Base-by-base conservation (phyloP, 164 flowering plant species). In the Echeveria elegans region DNA sequence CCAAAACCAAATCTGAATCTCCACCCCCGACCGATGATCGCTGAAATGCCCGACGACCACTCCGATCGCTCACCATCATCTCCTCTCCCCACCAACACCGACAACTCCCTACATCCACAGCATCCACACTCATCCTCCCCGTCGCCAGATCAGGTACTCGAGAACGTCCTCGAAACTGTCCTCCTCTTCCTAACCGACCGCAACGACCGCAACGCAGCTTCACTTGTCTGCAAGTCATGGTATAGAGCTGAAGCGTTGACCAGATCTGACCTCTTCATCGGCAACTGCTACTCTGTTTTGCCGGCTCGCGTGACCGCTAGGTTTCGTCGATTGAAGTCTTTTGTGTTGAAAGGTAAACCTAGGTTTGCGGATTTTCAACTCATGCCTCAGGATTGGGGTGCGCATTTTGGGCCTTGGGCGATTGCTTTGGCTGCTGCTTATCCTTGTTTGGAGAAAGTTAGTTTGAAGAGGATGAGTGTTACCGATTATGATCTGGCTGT, bases 221-320 rank as follows among this genome's bases (percentile, higher is more conserved):
- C 98, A 31, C 76, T 89, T 12, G 98, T 92, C 19, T 89, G 91
- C 83, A 83, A 78, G 66, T 86, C 91, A 0, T 92, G 98, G 98
- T 89, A 71, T 77, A 82, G 78, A 1, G 85, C 77, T 3, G 98
- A 92, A 74, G 86, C 93, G 1, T 68, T 77, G 18, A 89, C 89
- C 36, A 79, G 98, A 74, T 72, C 85, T 68, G 88, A 88, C 6
- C 79, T 89, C 52, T 89, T 87, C 75, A 89, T 92, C 59, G 93
- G 93, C 1, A 92, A 92, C 83, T 88, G 92, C 74, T 92, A 92
- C 53, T 79, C 95, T 0, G 79, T 89, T 0, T 78, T 86, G 12
- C 98, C 98, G 0, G 56, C 61, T 19, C 75, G 86, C 6, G 86
- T 77, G 29, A 78, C 79, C 66, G 70, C 72, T 31, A 75, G 98